Conservation (phyloP, 257 asterid genomes). For the Asclepias syriaca region DNA sequence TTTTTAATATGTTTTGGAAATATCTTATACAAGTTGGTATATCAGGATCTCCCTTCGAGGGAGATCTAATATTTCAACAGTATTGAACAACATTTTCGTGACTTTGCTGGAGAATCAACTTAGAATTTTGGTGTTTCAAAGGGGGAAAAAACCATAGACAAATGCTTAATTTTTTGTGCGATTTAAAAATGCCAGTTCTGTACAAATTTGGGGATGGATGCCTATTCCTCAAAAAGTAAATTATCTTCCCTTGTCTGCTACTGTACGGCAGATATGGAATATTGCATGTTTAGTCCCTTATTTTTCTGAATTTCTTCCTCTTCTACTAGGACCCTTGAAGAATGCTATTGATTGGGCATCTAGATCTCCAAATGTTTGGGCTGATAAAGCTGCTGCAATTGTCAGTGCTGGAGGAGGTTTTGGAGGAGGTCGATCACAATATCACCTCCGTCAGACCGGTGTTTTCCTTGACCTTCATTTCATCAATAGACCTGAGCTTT, state of each 20-base stretch:
- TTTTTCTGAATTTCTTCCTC: background rate
- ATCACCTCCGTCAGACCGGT: slow-evolving; percentile 85
- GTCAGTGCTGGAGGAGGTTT: slow-evolving; percentile 61
- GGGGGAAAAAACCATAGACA: background rate
- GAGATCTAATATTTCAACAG: background rate
- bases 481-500: slow-evolving; percentile 83
- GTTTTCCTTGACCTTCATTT: slow-evolving; percentile 79
- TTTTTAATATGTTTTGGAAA: background rate
- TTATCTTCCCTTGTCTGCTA: background rate
- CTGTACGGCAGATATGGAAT: background rate
- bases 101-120: background rate
- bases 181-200: background rate
- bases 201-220: background rate
- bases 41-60: background rate
- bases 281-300: background rate
- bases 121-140: background rate
- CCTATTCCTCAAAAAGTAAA: background rate
- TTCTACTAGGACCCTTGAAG: slow-evolving; percentile 57
- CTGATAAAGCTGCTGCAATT: slow-evolving; percentile 71
- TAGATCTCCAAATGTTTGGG: slow-evolving; percentile 81
- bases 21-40: background rate
- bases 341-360: slow-evolving; percentile 96
- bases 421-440: slow-evolving; percentile 83
- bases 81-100: background rate
- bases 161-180: background rate